phyloP scores from a whole-genome alignment of 164 flowering plant genomes.

The Piper betle region DNA sequence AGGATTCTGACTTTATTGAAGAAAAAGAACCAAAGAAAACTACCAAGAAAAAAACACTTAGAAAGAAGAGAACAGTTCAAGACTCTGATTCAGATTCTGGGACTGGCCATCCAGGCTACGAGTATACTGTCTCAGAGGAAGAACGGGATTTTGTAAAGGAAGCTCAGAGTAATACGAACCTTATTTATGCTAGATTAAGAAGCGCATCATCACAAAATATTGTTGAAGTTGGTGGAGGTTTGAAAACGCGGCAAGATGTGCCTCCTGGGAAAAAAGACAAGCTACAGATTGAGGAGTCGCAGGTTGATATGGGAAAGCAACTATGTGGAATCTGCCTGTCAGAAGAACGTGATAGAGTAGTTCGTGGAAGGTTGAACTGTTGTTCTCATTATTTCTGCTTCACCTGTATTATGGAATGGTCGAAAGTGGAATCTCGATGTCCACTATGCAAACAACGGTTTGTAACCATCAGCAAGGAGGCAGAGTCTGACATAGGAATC shows the following conservation, averaged over 20 bases:
- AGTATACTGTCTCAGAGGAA: conserved; percentile 82
- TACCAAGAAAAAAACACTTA: conserved; percentile 5
- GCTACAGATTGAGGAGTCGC: conserved; percentile 44
- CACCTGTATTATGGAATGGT: conserved; percentile 93
- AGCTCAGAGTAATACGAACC: conserved; percentile 29
- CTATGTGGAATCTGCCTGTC: conserved; percentile 92
- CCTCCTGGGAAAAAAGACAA: conserved; percentile 41
- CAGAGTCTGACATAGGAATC: conserved; percentile 35
- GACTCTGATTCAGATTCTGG: conserved; percentile 59
- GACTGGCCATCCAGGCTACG: conserved; percentile 56
- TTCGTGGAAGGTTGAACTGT: conserved; percentile 68
- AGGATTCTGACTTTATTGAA: conserved; percentile 20
- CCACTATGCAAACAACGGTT: conserved; percentile 95
- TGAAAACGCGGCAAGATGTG: conserved; percentile 15
- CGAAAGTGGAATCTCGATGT: conserved; percentile 96
- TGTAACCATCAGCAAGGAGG: conserved; percentile 50
- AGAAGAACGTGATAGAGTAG: conserved; percentile 65
- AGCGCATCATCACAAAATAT: conserved; percentile 19
- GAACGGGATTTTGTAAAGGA: conserved; percentile 76
- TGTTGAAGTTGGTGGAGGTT: conserved; percentile 15
- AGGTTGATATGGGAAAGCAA: conserved; percentile 44
- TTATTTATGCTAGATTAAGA: conserved; percentile 22
- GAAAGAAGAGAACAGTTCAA: conserved; percentile 11
- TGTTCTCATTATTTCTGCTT: conserved; percentile 91
- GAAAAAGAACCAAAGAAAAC: conserved; percentile 7